A percentile compares a stretch with the other conserved stretches of the same genome.
These are phyloP conservation scores for Colletotrichum gloeosporioides DNA, from an alignment of 2,329 filamentous ascomycete species.

Conservation along the genomic window DNA sequence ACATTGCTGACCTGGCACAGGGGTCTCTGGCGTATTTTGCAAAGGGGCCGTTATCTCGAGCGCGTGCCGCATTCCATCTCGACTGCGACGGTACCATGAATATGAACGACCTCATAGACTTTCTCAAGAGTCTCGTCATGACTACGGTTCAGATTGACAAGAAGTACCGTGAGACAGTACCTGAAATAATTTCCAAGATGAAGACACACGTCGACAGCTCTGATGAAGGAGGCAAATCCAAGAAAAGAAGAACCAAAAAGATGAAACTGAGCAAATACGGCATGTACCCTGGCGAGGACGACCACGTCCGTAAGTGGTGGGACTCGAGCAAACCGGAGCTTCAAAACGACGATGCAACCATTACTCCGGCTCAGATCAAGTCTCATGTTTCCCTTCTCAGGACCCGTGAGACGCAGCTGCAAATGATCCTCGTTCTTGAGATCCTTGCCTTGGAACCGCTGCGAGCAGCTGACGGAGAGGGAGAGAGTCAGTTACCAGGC, in stretches of 20 bases:
- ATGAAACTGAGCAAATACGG: conserved; percentile 72
- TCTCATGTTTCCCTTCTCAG: conserved; percentile 70
- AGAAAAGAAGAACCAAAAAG: conserved; percentile 64
- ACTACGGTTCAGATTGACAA: conserved; percentile 74
- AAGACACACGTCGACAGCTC: conserved; percentile 62
- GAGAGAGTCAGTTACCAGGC: conserved; percentile 53
- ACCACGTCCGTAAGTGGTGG: conserved; percentile 75
- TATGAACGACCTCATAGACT: conserved; percentile 68
- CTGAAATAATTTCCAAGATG: conserved; percentile 63
- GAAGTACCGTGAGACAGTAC: conserved; percentile 77
- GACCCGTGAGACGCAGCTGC: conserved; percentile 78
- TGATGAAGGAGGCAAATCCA: conserved; percentile 47
- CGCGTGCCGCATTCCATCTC: conserved; percentile 72
- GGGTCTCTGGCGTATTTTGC: conserved; percentile 84
- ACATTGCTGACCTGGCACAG: conserved; percentile 38
- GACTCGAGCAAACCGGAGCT: conserved; percentile 55
- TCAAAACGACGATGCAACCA: conserved; percentile 47
- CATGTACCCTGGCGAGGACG: conserved; percentile 70
- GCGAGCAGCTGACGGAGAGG: conserved; percentile 42
- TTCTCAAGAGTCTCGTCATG: conserved; percentile 72
- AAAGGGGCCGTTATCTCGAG: conserved; percentile 79
- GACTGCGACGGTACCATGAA: conserved; percentile 65
- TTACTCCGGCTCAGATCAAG: conserved; percentile 60
- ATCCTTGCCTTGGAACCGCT: conserved; percentile 72
- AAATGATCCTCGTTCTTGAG: conserved; percentile 81